These are phyloP conservation scores for Escallonia herrerae DNA, from an alignment of 129 eudicot species.

Conservation along the genomic window DNA sequence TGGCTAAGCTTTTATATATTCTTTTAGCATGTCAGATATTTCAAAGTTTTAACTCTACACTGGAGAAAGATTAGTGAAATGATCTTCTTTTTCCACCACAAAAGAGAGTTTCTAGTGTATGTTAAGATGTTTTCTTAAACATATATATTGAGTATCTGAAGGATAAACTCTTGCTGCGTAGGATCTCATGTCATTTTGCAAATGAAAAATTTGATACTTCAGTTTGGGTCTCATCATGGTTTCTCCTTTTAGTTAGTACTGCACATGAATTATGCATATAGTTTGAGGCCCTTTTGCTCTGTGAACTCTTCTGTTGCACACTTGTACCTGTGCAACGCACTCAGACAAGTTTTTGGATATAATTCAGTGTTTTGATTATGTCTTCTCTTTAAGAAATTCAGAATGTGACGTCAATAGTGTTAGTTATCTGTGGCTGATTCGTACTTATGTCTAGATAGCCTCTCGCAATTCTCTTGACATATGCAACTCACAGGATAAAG, in stretches of 20 bases:
- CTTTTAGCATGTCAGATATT: not conserved
- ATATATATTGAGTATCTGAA: too few relatives aligned
- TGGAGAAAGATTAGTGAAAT: not conserved
- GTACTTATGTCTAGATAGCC: not conserved
- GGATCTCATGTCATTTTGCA: too few relatives aligned
- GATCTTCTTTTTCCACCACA: not conserved
- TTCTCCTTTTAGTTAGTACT: not conserved
- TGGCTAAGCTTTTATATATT: too few relatives aligned
- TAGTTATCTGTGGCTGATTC: constrained; percentile 2
- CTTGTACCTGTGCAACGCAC: not conserved
- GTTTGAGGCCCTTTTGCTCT: not conserved
- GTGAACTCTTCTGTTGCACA: not conserved
- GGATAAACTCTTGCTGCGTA: too few relatives aligned
- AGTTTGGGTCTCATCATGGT: not conserved
- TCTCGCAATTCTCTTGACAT: not conserved
- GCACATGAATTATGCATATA: not conserved
- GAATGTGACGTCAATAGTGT: not conserved
- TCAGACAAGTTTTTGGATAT: not conserved
- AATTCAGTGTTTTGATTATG: not conserved
- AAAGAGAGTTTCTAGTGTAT: not conserved
- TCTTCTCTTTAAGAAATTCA: not conserved
- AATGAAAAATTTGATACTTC: too few relatives aligned
- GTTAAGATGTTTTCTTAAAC: too few relatives aligned
- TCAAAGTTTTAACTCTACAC: not conserved
- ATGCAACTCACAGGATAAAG: constrained; percentile 43